Base-by-base conservation (phyloP, 2,329 filamentous ascomycete genomes). In the Sarocladiaceae sp. region DNA sequence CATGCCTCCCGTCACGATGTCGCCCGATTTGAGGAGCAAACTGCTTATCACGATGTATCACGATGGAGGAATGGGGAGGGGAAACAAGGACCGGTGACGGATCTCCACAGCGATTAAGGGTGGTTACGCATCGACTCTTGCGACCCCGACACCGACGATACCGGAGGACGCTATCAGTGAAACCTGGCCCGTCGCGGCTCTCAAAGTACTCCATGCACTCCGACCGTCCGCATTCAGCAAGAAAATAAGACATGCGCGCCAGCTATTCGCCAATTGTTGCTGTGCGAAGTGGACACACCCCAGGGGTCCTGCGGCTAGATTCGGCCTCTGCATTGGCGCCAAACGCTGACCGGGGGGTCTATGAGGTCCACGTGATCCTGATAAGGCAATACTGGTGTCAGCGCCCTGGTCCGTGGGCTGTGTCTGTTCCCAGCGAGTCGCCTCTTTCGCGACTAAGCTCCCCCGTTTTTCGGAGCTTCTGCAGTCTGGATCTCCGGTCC, bases 371-470 rank as follows among this genome's bases (percentile, higher is more conserved):
- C 47, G 47, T 50, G 47, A 50, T 31, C 44, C 44, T 10, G 47
- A 50, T 50, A 50, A 50, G 47, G 29, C 47, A 36, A 36, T 50
- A 18, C 44, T 48, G 44, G 44, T 48, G 44, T 48, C 44, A 48
- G 44, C 44, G 26, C n/a, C 25, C 18, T 48, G 44, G 44, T 48
- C 44, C n/a, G 44, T 48, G 44, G 26, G 44, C 28, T 22, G 40
- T 20, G 44, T 20, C 23, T 44, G 40, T 3, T 26, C 40, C 23
- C n/a, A 25, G 40, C 11, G 13, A 8, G 44, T 48, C 44, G 44
- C 26, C 44, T 48, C 26, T 20, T 12, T 5, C 8, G 44, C 44
- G 44, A 48, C 15, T 48, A 33, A 20, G 44, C 44, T 31, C 26
- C 44, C 44, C 44, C 44, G 44, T 48, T 48, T 26, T 31, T 48